Evolutionary conservation across 352 stramenopile species (phyloP), one percentile per base, ranked within the genome.

Genomic region (Thalassiosira hispida): DNA sequence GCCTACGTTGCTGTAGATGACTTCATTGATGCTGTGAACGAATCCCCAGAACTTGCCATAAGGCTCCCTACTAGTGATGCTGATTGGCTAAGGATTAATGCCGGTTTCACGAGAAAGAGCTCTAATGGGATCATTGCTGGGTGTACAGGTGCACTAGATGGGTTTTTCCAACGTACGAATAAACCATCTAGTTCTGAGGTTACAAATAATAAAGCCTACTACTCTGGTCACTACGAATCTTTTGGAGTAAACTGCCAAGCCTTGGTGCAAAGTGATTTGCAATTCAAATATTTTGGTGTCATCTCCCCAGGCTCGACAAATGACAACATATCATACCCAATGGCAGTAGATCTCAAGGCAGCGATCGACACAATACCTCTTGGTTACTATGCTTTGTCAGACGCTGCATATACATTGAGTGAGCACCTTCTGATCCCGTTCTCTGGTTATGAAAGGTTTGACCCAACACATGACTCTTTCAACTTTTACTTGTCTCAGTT

Each of bases 401-500:
- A 63, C 53, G 63, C 63, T 25, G 63, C 63, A 27, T 73, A 56
- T 35, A 51, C 18, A 3, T 22, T 63, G n/a, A n/a, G 7, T n/a
- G 52, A 68, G 25, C 8, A 44, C 0, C 9, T 75, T 3, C 22
- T 68, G 8, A 68, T 59, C 29, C 66, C 66, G 22, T 72, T 66
- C 40, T 67, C 29, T 66, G 65, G 52, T 12, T 40, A 4, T 22
- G 46, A 65, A 12, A 23, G 38, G 14, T 14, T 25, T 16, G 38
- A 60, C 44, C 44, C 51, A 6, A 2, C 33, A 14, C 5, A 59
- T 4, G 52, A 75, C 11, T 0, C 59, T n/a, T 82, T 64, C 59
- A 82, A 82, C 25, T 90, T 85, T 53, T 81, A 81, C 25, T 38
- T 89, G 0, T 84, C 67, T 25, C 83, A 90, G 27, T 42, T 90